Base-by-base conservation (phyloP, 1,284 basidiomycete species). In the Butyriboletus appendiculatus region DNA sequence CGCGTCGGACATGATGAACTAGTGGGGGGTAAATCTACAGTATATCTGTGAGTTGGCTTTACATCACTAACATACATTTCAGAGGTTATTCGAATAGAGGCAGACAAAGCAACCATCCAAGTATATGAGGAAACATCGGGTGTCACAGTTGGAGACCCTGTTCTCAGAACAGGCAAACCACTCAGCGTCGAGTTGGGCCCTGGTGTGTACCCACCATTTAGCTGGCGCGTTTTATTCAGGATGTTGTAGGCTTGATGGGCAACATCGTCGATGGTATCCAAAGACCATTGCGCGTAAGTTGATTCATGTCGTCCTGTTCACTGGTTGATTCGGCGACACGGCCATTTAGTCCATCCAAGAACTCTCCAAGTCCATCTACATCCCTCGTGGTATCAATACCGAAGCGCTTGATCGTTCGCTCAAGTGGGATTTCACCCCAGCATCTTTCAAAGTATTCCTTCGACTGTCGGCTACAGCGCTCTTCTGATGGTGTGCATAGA, bases 61-160 rank as follows among this genome's bases (percentile, higher is more conserved):
- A 35, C 33, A 39, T 42, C 45, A 34, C 66, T 73, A 16, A 70
- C 41, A 39, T 34, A 5, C 42, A 28, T 48, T 48, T 38, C 67
- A 94, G 95, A 98, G 91, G 95, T 98, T 67, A 98, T 98, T 65
- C 85, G 96, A 69, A 97, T 98, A 75, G 95, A 98, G 66, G 86
- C 86, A 56, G 96, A 97, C 76, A 95, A 98, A 76, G 91, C 94
- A 48, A 99, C 96, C 9, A 98, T 99, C 60, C 97, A 99, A 75
- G 97, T 99, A n/a, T 99, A 99, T 71, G 97, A 98, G 73, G 96
- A 98, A 79, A 98, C 95, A 5, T 96, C 96, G 48, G 95, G 96
- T 63, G 94, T 99, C 49, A 97, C 94, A 16, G 95, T 99, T 54
- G 96, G 96, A 42, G 96, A 99, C 78, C 96, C 96, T 52, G 97